Conservation (phyloP, 305 asterid species). For the Solanum hybrid region DNA sequence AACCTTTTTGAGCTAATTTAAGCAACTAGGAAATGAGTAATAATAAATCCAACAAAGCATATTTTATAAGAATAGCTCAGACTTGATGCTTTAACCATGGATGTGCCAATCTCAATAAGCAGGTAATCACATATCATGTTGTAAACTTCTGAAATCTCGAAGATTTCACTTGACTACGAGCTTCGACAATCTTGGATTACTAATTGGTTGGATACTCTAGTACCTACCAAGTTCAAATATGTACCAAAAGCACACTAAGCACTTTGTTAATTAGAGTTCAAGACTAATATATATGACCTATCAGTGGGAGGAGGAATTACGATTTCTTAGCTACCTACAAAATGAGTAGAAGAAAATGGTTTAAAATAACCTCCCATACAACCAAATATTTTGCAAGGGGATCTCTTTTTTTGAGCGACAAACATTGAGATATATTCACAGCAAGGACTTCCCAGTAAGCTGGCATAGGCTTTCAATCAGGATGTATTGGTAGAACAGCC, state of each 20-base stretch:
- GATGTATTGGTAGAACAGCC: conserved; percentile 5
- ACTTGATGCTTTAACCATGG: not conserved
- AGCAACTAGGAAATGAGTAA: not conserved
- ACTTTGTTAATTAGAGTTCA: not conserved
- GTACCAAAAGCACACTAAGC: not conserved
- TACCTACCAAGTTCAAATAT: not conserved
- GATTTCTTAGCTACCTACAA: not conserved
- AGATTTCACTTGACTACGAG: not conserved
- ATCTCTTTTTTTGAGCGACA: not conserved
- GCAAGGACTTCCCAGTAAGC: not conserved
- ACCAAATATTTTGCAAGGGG: not conserved
- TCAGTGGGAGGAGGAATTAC: not conserved
- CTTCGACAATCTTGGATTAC: not conserved
- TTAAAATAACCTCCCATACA: not conserved
- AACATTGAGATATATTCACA: not conserved
- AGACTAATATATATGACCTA: not conserved
- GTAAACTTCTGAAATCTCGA: not conserved
- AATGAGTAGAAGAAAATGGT: not conserved
- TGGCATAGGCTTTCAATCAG: not conserved
- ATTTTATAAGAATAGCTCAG: not conserved
- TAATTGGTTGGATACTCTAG: not conserved
- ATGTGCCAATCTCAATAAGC: not conserved
- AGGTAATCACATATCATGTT: not conserved
- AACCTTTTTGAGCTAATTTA: not conserved
- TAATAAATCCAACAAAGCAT: not conserved